phyloP scores from a whole-genome alignment of 768 basidiomycete genomes.

The Boletus eberwhitei region DNA sequence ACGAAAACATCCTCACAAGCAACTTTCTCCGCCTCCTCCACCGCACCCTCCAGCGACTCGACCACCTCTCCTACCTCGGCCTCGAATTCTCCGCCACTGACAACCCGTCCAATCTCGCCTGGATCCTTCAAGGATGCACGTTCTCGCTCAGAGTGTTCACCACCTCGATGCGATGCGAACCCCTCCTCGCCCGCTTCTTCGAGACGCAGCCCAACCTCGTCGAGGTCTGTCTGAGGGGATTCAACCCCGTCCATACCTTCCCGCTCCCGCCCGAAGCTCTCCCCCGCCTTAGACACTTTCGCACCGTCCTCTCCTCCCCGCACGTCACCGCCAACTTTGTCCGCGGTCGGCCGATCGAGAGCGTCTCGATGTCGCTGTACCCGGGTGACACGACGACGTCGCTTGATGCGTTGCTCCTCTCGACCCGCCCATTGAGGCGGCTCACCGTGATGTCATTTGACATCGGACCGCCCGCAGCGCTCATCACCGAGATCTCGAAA shows the following conservation, averaged over 20 bases:
- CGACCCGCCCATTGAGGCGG: conserved; percentile 40
- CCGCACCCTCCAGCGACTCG: conserved; percentile 39
- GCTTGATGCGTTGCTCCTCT: conserved; percentile 42
- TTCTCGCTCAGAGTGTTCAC: conserved; percentile 48
- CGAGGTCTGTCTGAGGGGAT: conserved; percentile 56
- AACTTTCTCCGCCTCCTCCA: conserved; percentile 52
- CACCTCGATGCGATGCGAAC: conserved; percentile 55
- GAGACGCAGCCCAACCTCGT: conserved; percentile 45
- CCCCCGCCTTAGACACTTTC: conserved; percentile 47
- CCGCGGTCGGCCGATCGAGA: conserved; percentile 44
- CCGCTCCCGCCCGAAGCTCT: conserved; percentile 40
- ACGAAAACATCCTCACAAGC: conserved; percentile 34
- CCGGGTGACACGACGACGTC: conserved; percentile 37
- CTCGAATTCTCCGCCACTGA: conserved; percentile 46
- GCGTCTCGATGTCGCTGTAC: conserved; percentile 52
- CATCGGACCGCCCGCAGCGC: conserved; percentile 37
- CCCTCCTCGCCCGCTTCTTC: conserved; percentile 47
- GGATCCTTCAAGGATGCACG: conserved; percentile 45
- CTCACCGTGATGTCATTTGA: conserved; percentile 62
- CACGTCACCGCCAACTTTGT: conserved; percentile 44
- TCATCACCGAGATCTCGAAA: conserved; percentile 46
- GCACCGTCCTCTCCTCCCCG: conserved; percentile 52
- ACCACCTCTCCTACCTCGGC: conserved; percentile 39
- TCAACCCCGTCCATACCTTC: conserved; percentile 36
- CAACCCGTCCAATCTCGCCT: conserved; percentile 37